These are phyloP conservation scores for Cryptococcus sp. DNA, from an alignment of 1,284 basidiomycete species.

Conservation along the genomic window DNA sequence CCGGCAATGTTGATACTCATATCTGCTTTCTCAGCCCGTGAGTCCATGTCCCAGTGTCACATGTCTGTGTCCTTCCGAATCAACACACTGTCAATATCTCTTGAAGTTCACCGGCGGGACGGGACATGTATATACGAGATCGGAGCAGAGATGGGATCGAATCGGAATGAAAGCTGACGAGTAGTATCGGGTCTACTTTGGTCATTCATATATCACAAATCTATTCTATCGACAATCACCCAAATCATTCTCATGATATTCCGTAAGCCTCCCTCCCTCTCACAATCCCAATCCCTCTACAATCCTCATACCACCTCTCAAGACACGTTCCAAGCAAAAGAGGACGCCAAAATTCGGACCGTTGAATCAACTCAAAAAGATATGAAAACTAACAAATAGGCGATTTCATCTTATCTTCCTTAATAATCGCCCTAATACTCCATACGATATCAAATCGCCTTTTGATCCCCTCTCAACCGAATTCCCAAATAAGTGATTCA, in stretches of 20 bases:
- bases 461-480: constrained; percentile 58
- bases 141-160: no score
- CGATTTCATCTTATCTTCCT: constrained; percentile 74
- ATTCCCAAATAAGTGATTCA: constrained; percentile 66
- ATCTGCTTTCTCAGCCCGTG: constrained; percentile 67
- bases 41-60: constrained; percentile 25
- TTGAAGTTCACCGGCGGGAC: no score
- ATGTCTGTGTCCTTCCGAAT: no score
- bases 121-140: no score
- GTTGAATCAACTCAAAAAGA: no score
- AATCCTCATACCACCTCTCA: neutral
- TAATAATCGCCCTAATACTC: constrained; percentile 67
- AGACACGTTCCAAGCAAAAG: neutral
- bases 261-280: constrained; percentile 47
- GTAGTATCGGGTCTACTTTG: constrained; percentile 73
- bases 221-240: constrained; percentile 56
- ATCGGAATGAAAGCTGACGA: neutral
- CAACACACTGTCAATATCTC: no score
- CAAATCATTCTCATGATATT: constrained; percentile 75
- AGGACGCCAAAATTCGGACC: no score
- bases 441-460: constrained; percentile 77
- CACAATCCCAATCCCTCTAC: neutral
- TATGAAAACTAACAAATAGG: constrained; percentile 15
- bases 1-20: constrained; percentile 86
- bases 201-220: constrained; percentile 74